Conservation (phyloP, 805 yeast species). For the Suhomyces vadensis region DNA sequence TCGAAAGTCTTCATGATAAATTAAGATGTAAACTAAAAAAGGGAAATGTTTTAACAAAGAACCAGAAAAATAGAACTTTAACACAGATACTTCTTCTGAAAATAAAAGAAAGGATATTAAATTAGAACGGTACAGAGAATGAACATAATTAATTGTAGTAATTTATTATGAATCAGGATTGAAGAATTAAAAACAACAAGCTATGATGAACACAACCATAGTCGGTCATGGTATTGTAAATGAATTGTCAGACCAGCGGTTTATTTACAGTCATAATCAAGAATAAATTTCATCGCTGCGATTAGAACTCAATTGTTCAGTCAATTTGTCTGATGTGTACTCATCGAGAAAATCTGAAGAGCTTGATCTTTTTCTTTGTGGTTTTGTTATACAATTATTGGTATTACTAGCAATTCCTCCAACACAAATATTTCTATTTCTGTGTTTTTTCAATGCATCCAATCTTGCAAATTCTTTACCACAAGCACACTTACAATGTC, state of each 20-base stretch:
- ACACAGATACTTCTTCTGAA: neutral
- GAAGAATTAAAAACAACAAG: constrained; percentile 1
- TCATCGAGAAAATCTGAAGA: constrained; percentile 8
- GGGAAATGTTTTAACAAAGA: neutral
- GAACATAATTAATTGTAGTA: neutral
- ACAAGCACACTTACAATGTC: constrained; percentile 74
- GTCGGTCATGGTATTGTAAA: neutral
- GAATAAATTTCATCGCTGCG: neutral
- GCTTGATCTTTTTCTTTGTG: constrained; percentile 13
- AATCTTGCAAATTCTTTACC: constrained; percentile 91
- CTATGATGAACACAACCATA: neutral
- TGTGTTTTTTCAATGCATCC: constrained; percentile 84
- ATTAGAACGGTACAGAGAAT: neutral
- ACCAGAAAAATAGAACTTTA: neutral
- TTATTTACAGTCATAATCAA: neutral
- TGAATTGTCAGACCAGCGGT: neutral
- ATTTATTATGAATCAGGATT: neutral
- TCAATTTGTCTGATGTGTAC: constrained; percentile 4
- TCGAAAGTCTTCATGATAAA: neutral
- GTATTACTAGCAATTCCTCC: constrained; percentile 55
- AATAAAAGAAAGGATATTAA: constrained; percentile 1
- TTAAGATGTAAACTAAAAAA: too few species aligned
- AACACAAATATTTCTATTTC: constrained; percentile 74
- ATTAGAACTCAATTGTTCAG: constrained; percentile 8
- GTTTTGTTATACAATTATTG: constrained; percentile 25